Base-by-base conservation (phyloP, 2,329 filamentous ascomycete genomes). In the Aspergillus neotritici region DNA sequence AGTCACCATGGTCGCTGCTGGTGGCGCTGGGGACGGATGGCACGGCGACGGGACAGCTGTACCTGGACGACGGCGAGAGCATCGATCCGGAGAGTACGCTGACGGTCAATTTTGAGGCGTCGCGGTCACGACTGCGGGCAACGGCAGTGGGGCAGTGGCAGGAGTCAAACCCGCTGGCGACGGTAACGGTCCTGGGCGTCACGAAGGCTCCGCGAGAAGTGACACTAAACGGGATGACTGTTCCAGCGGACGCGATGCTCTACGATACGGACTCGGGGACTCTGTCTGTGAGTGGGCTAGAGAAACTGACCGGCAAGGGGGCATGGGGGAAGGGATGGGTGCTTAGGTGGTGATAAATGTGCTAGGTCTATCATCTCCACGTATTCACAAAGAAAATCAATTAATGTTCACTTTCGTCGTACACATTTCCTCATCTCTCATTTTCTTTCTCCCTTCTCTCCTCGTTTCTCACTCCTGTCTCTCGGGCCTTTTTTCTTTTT, bases 51-150 rank as follows among this genome's bases (percentile, higher is more conserved):
- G 86, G 86, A 0, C 62, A 69, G 13, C 63, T 90, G 25, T 89
- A 90, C 57, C 59, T 89, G 6, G 86, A 90, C 54, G 86, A 91
- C 53, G 86, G 86, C 1, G 83, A 83, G 65, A 85, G 80, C 43
- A 45, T 87, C 6, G 55, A 63, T 29, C 82, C 78, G 0, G 69
- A 75, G 10, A 68, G 71, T 0, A 82, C 74, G 0, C 71, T 81
- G 4, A 71, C 71, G 47, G 74, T 87, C 16, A 57, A 70, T 4
- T 62, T 63, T 44, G 37, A 30, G 15, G 58, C 49, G 6, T 44
- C 48, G 5, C 28, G 43, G 3, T 70, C 68, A 0, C 65, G 67
- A 4, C 58, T 86, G 4, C 69, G 68, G 31, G 77, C 73, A 0
- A 64, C 59, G 4, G 69, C 74, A 0, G 51, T 63, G 1, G 83